Base-by-base conservation (phyloP, 495 filamentous ascomycete genomes). In the Penicillium cataractarum region DNA sequence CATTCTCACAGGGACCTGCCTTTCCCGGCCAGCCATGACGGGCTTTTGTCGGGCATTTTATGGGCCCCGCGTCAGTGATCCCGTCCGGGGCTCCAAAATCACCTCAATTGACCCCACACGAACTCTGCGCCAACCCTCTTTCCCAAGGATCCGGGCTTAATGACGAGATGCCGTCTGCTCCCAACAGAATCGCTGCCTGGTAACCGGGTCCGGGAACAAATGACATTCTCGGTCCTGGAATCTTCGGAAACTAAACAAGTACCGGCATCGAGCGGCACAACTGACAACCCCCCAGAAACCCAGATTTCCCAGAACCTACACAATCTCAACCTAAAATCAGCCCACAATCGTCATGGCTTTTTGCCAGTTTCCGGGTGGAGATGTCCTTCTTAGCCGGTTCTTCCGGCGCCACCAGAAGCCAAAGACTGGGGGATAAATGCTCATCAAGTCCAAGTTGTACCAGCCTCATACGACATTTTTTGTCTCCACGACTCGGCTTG, bases 391-490 rank as follows among this genome's bases (percentile, higher is more conserved):
- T 39, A 64, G 22, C 61, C 55, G 65, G 37, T 50, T 60, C 22
- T 55, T 55, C 64, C 57, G 54, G 55, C 24, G 24, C 58, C 42
- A 54, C 58, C 53, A 31, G 12, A 46, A n/a, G n/a, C n/a, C n/a
- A n/a, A n/a, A n/a, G n/a, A n/a, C n/a, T n/a, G n/a, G n/a, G n/a
- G n/a, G n/a, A n/a, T n/a, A n/a, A n/a, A n/a, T n/a, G n/a, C n/a
- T n/a, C n/a, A n/a, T n/a, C n/a, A n/a, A n/a, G n/a, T n/a, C n/a
- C n/a, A n/a, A n/a, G n/a, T n/a, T n/a, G n/a, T n/a, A n/a, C 55
- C 48, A 60, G 58, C 58, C 58, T 60, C 66, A 65, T 65, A 68
- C 61, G 62, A 55, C 65, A 67, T 61, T n/a, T n/a, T n/a, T n/a
- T n/a, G n/a, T n/a, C n/a, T 15, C 19, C 24, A n/a, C 46, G 55